Percentiles rank a stretch among this genome's conserved stretches.
These are phyloP conservation scores for Huntiella abstrusa DNA, from an alignment of 2,329 filamentous ascomycete genomes.

Conservation along the genomic window DNA sequence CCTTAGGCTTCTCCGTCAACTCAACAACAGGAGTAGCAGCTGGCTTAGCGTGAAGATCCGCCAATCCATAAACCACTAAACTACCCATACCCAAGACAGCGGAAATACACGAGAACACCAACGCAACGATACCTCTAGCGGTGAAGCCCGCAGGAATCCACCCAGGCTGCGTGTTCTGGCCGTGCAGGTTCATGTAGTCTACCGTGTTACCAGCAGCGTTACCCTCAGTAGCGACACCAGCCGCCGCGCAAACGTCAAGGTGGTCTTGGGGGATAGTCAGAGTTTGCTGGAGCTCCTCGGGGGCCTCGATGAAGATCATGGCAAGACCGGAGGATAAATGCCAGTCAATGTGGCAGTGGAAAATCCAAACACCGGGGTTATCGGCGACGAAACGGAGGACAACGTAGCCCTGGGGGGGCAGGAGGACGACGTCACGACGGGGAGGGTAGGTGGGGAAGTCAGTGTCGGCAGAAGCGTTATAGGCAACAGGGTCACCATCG, in stretches of 20 bases:
- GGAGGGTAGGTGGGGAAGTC: conserved; percentile 22
- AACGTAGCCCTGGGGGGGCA: conserved; percentile 29
- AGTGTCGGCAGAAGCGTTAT: conserved; percentile 22
- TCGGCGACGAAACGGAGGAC: conserved; percentile 26
- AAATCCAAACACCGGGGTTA: conserved; percentile 27
- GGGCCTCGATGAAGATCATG: conserved; percentile 17
- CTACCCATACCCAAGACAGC: conserved; percentile 46
- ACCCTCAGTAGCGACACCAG: conserved; percentile 25
- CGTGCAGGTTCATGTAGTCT: conserved; percentile 29
- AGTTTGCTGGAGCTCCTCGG: conserved; percentile 26
- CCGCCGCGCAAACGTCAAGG: conserved; percentile 20
- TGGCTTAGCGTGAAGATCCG: conserved; percentile 4
- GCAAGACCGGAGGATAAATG: conserved; percentile 27
- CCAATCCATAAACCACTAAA: conserved; percentile 9
- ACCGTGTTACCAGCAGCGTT: conserved; percentile 42
- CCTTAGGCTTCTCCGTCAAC: background rate
- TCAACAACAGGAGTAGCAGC: background rate
- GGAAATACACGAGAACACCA: conserved; percentile 52
- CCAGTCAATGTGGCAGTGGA: conserved; percentile 33
- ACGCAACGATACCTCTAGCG: conserved; percentile 48
- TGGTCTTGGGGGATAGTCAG: conserved; percentile 38
- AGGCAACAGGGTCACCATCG: conserved; percentile 14
- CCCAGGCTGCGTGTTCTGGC: conserved; percentile 29
- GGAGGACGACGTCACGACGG: conserved; percentile 28
- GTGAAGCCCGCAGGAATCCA: conserved; percentile 54